Conservation (phyloP, 2,329 filamentous ascomycete genomes). For the Sporothrix brasiliensis region DNA sequence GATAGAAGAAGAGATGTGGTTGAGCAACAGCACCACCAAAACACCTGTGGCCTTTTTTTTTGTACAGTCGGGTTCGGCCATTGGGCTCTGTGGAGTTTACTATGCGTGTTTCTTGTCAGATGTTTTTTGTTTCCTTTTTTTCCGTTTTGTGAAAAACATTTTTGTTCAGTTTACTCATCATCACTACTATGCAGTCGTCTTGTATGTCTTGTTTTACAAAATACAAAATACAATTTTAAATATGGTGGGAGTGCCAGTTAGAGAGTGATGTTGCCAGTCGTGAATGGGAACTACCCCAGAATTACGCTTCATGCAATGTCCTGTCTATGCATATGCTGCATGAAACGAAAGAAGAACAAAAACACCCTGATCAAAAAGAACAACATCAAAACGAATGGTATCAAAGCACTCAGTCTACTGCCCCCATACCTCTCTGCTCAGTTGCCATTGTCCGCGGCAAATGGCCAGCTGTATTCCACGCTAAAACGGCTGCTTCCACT, state of each 20-base stretch:
- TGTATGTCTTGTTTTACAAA: background rate
- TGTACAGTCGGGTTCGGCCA: slow-evolving; percentile 7
- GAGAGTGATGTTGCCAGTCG: background rate
- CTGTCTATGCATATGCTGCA: background rate
- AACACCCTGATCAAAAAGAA: background rate
- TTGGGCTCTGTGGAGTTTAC: slow-evolving; percentile 13
- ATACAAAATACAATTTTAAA: background rate
- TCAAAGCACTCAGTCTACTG: background rate
- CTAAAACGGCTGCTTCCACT: background rate
- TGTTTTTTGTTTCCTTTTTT: too few relatives aligned
- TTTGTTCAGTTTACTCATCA: slow-evolving; percentile 2
- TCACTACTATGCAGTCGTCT: slow-evolving; percentile 9
- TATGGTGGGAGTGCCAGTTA: background rate
- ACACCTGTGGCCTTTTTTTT: background rate
- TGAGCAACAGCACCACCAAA: too few relatives aligned
- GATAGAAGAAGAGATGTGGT: too few relatives aligned
- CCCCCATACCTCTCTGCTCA: background rate
- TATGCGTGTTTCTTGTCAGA: background rate
- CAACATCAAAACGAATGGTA: background rate
- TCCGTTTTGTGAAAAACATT: background rate
- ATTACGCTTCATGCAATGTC: too few relatives aligned
- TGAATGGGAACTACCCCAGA: too few relatives aligned
- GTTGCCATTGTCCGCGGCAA: background rate
- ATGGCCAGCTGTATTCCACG: slow-evolving; percentile 10
- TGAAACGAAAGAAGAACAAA: background rate